Base-by-base conservation (phyloP, 1,284 basidiomycete species). In the Cerioporus squamosus region DNA sequence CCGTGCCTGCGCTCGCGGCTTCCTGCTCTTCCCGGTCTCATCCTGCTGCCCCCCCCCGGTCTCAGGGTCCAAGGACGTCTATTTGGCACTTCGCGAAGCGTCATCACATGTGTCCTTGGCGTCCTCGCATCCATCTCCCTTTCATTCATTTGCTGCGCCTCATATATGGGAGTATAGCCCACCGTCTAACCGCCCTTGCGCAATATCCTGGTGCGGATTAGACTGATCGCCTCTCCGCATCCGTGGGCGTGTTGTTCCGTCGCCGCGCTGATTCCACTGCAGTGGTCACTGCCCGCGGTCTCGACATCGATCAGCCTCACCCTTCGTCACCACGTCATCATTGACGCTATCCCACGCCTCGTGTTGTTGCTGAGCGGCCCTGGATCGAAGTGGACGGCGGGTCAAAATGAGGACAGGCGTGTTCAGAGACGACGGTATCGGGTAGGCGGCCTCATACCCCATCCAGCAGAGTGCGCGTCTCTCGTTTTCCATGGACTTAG, bases 281-380 rank as follows among this genome's bases (percentile, higher is more conserved):
- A 36, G 33, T 10, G 33, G 47, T 51, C 33, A 40, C 24, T 12
- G 40, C 44, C 44, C 46, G 40, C 53, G 44, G 38, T 26, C 53
- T 53, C 39, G 48, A 46, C 58, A 46, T 57, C 53, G 44, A 47
- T 52, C 57, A 53, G 29, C 46, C 52, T 29, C 23, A 38, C 39
- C 49, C 48, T 57, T 56, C 59, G 18, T 39, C 38, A 50, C 44
- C 43, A 57, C 55, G 59, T 63, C 62, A 60, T 60, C 45, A n/a
- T 55, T 60, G 55, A 50, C 56, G 59, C 53, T 50, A 60, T 53
- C 40, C 20, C 20, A 20, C 40, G 46, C 62, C 62, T 64, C 62
- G 59, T 64, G 62, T 57, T 48, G 44, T 44, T 42, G 46, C 47
- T 51, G 53, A 36, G 38, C 20, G 45, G 54, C 44, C 53, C 50